Evolutionary conservation across 129 eudicot species (phyloP).

Genomic region (Rutidosis leptorrhynchoides): DNA sequence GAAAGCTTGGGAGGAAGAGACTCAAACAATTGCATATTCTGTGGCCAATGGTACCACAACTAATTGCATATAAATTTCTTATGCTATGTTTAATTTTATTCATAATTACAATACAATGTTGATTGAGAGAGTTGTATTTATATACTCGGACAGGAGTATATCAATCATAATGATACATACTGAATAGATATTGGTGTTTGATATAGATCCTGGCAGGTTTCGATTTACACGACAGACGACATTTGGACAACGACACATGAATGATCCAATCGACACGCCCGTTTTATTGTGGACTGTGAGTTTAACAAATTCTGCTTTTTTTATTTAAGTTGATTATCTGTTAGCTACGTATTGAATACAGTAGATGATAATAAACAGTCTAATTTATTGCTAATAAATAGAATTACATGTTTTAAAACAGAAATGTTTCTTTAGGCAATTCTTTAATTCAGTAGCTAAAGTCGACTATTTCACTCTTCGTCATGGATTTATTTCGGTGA

Average conservation of each 20-base stretch:
- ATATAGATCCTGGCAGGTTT: slow-evolving; percentile 43
- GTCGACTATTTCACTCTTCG: slow-evolving; percentile 57
- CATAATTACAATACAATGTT: too few species aligned
- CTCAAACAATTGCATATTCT: slow-evolving; percentile 39
- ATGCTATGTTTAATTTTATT: neutral
- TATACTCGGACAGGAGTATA: too few species aligned
- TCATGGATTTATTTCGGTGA: slow-evolving; percentile 54
- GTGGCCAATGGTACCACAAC: slow-evolving; percentile 53
- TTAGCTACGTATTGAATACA: too few species aligned
- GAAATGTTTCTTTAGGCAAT: slow-evolving; percentile 59
- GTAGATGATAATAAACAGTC: neutral
- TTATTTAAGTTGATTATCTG: too few species aligned
- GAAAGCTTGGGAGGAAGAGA: slow-evolving; percentile 63
- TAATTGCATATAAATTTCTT: too few species aligned
- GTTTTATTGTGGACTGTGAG: slow-evolving; percentile 44
- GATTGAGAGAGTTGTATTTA: too few species aligned
- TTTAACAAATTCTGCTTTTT: neutral
- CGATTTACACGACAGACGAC: slow-evolving; percentile 48
- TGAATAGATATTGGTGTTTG: too few species aligned
- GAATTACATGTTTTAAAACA: slow-evolving; percentile 21
- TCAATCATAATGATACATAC: too few species aligned
- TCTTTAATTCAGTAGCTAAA: slow-evolving; percentile 53
- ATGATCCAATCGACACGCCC: slow-evolving; percentile 23
- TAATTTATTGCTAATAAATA: neutral
- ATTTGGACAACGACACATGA: slow-evolving; percentile 45